A percentile compares a stretch with the other conserved stretches of the same genome.
Evolutionary conservation across 202 grass and related monocot species (phyloP).

Genomic region (Schoenoplectus tabernaemontani): DNA sequence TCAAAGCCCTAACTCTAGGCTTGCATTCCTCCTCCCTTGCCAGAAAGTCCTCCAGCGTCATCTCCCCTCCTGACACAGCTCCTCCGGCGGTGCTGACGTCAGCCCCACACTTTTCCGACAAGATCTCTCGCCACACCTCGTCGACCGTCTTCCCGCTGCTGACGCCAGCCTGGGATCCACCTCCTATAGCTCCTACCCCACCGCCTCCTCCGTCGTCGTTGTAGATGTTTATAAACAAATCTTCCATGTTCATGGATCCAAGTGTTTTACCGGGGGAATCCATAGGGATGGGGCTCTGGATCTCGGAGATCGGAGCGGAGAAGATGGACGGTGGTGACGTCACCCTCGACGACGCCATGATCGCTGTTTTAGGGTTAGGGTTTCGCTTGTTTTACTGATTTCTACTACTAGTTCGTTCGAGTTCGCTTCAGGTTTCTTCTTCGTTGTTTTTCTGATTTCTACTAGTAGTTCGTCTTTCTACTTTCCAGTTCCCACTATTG

Average conservation of each 20-base stretch:
- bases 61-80: constrained; percentile 33
- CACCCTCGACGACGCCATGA: constrained; percentile 79
- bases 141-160: constrained; percentile 42
- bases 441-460: constrained; percentile 11
- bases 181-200: constrained; percentile 4
- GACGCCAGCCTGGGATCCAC: constrained; percentile 18
- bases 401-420: background rate
- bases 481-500: constrained; percentile 5
- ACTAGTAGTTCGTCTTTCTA: background rate
- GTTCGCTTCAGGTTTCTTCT: constrained; percentile 10
- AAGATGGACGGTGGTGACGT: constrained; percentile 62
- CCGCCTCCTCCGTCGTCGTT: constrained; percentile 20
- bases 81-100: constrained; percentile 13
- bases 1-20: constrained; percentile 26
- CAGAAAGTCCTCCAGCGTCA: constrained; percentile 98
- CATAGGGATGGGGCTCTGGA: constrained; percentile 26
- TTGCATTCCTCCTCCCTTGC: constrained; percentile 49
- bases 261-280: constrained; percentile 34
- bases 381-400: no score
- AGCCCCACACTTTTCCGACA: constrained; percentile 8
- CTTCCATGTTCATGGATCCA: constrained; percentile 86
- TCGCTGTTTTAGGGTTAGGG: no score
- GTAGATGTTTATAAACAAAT: constrained; percentile 62
- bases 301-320: constrained; percentile 50
- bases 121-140: constrained; percentile 91